Conservation (phyloP, 345 rosid species). For the Gossypium australe region DNA sequence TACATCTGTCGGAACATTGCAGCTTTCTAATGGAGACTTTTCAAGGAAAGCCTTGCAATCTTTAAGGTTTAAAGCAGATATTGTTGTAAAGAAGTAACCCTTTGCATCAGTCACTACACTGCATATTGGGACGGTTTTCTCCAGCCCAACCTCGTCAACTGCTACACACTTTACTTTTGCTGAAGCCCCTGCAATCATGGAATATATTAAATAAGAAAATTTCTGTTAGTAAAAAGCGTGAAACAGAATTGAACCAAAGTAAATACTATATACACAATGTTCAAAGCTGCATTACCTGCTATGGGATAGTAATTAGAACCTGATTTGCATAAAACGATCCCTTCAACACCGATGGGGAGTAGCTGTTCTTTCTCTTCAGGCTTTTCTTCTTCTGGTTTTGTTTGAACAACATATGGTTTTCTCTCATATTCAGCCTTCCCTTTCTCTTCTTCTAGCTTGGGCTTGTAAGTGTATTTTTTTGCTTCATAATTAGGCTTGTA, state of each 20-base stretch:
- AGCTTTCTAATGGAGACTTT: conserved; percentile 31
- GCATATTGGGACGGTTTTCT: conserved; percentile 31
- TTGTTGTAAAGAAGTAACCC: conserved; percentile 42
- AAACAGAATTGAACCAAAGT: no score
- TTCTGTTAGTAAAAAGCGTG: no score
- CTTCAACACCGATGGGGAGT: background rate
- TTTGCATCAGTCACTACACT: conserved; percentile 40
- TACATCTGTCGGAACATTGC: conserved; percentile 29
- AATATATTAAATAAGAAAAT: background rate
- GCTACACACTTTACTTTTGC: conserved; percentile 42
- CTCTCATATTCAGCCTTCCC: no score
- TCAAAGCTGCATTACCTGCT: conserved; percentile 28
- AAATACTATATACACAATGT: background rate
- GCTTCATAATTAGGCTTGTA: background rate
- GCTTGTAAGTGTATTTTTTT: background rate
- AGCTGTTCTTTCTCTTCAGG: no score
- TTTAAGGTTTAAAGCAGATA: conserved; percentile 15
- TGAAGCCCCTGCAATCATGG: conserved; percentile 32
- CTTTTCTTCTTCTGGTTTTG: no score
- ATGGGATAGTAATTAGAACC: conserved; percentile 25
- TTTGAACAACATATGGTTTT: no score
- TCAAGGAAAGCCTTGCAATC: conserved; percentile 52
- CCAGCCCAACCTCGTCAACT: conserved; percentile 36
- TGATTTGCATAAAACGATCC: background rate
- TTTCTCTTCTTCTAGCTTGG: no score